Evolutionary conservation across 768 basidiomycete genomes (phyloP).

Genomic region (Podaxis sp.): DNA sequence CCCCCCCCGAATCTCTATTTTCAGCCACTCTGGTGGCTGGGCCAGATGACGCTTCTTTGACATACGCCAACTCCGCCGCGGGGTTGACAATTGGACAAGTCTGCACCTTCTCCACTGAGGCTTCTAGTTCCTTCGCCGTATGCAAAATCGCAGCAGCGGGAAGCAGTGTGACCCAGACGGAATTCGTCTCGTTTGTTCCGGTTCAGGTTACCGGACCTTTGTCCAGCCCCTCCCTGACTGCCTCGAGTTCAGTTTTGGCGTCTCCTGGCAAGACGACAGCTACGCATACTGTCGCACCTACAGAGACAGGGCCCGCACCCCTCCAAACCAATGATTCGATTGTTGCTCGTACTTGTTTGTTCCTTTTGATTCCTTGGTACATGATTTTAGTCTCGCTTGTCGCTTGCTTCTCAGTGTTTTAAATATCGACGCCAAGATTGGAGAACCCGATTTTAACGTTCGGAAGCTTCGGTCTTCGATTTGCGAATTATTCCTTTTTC

Average conservation of each 20-base stretch:
- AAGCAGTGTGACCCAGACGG: background rate
- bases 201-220: background rate
- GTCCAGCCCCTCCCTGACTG: background rate
- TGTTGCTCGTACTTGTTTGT: background rate
- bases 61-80: constrained; percentile 28
- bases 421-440: background rate
- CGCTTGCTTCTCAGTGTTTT: background rate
- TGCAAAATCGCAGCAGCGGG: background rate
- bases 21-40: constrained; percentile 36
- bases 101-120: constrained; percentile 21
- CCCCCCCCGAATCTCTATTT: background rate
- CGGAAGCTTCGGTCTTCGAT: no score
- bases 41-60: constrained; percentile 36
- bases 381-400: background rate
- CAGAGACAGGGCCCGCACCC: background rate
- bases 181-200: background rate
- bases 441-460: no score
- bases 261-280: background rate
- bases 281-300: background rate
- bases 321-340: background rate
- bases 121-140: background rate
- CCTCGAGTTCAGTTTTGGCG: background rate
- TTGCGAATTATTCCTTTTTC: no score
- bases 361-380: background rate
- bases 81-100: constrained; percentile 18